Evolutionary conservation across 768 basidiomycete genomes (phyloP).

Genomic region (Rhodotorula diobovata): DNA sequence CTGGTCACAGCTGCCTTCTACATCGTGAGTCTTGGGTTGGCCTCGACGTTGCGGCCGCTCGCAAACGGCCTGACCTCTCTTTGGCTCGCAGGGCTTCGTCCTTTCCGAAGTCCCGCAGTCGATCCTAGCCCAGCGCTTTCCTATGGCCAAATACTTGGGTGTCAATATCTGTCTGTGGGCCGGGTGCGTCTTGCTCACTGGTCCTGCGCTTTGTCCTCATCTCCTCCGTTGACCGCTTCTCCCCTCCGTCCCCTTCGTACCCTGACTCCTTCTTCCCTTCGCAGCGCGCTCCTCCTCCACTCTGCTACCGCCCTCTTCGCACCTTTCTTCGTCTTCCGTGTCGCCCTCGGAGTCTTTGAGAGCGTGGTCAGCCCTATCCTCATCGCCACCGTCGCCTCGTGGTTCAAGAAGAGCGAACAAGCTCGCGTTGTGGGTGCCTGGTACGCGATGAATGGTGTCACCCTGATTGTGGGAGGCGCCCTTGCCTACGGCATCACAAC

Average conservation of each 20-base stretch:
- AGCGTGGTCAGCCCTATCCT: constrained; percentile 44
- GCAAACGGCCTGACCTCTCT: neutral
- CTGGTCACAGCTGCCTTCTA: constrained; percentile 61
- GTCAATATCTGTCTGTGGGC: constrained; percentile 61
- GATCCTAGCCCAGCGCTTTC: neutral
- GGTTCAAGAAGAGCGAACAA: constrained; percentile 67
- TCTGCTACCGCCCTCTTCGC: constrained; percentile 58
- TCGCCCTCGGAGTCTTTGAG: constrained; percentile 52
- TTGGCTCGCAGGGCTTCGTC: constrained; percentile 42
- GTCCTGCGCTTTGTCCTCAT: too few species aligned
- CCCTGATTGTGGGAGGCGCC: constrained; percentile 53
- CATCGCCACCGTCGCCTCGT: constrained; percentile 62
- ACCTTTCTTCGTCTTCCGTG: constrained; percentile 61
- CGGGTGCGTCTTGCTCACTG: neutral
- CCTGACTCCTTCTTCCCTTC: constrained; percentile 28
- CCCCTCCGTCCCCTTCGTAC: too few species aligned
- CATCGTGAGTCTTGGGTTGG: constrained; percentile 44
- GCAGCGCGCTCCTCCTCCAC: constrained; percentile 58
- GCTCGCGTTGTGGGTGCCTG: constrained; percentile 62
- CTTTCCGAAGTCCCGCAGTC: constrained; percentile 10
- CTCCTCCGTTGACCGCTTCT: neutral
- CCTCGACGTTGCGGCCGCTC: too few species aligned
- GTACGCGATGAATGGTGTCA: constrained; percentile 60
- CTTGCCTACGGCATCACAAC: constrained; percentile 61
- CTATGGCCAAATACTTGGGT: constrained; percentile 46